A percentile compares a stretch with the other conserved stretches of the same genome.
phyloP scores from a whole-genome alignment of 2,329 filamentous ascomycete species.

The Cucurbitaria berberidis region DNA sequence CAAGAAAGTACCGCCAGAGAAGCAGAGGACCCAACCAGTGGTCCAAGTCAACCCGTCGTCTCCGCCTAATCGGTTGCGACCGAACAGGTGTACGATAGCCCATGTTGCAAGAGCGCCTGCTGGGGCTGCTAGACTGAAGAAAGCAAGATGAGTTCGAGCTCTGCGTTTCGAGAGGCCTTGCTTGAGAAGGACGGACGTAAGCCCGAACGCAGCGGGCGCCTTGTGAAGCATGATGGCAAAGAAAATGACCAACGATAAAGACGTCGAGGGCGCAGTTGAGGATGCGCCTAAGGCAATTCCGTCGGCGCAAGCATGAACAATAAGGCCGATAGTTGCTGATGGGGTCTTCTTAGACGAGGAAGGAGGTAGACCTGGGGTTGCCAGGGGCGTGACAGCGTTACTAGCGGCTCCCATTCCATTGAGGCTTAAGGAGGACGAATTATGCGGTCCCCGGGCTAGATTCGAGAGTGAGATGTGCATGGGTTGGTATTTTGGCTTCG shows the following conservation, averaged over 20 bases:
- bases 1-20: slow-evolving; percentile 95
- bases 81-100: slow-evolving; percentile 75
- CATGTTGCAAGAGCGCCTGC: slow-evolving; percentile 85
- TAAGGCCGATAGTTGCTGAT: slow-evolving; percentile 80
- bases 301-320: slow-evolving; percentile 94
- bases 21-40: slow-evolving; percentile 91
- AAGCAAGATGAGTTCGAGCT: slow-evolving; percentile 80
- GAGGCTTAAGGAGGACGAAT: slow-evolving; percentile 45
- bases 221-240: slow-evolving; percentile 98
- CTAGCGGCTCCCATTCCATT: slow-evolving; percentile 37
- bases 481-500: slow-evolving; percentile 70
- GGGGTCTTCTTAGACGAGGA: slow-evolving; percentile 34
- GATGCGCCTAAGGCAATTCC: slow-evolving; percentile 96
- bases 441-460: slow-evolving; percentile 63
- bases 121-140: slow-evolving; percentile 92
- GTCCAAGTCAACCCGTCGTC: slow-evolving; percentile 77
- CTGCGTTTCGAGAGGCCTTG: slow-evolving; percentile 88
- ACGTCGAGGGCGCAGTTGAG: slow-evolving; percentile 64
- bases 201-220: slow-evolving; percentile 90
- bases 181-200: slow-evolving; percentile 88
- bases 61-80: slow-evolving; percentile 63
- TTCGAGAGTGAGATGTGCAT: slow-evolving; percentile 90
- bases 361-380: slow-evolving; percentile 48
- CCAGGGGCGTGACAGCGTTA: slow-evolving; percentile 31
- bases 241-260: slow-evolving; percentile 87